Base-by-base conservation (phyloP, 2,329 filamentous ascomycete species). In the Stachybotrys chlorohalonatus region DNA sequence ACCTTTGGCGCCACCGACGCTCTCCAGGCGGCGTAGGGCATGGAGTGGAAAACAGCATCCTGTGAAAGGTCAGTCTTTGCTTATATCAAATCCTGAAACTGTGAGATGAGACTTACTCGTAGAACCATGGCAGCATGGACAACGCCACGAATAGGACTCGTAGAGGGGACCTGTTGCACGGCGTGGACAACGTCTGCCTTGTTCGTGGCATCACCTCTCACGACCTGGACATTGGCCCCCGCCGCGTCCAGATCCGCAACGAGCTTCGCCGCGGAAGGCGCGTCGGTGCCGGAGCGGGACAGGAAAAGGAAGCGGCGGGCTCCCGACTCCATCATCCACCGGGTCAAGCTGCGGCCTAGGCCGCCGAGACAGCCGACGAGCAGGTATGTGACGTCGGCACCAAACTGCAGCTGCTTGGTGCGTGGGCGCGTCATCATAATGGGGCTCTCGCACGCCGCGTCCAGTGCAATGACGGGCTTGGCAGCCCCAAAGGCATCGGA, bases 1-100 rank as follows among this genome's bases (percentile, higher is more conserved):
- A 70, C 60, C 56, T 71, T 72, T 24, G 69, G 67, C n/a, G 52
- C 53, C 1, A 69, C 46, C 1, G 62, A 59, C 30, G 55, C 57
- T 16, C 58, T 56, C 47, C 67, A 57, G 16, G 57, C 55, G 16
- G 63, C 55, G 9, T 61, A 58, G 49, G 54, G 56, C 63, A 62
- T 64, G 48, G 64, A 60, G 4, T 53, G 51, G 51, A 73, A 63
- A 1, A 64, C 55, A 47, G 46, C 56, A 52, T 75, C 71, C 7
- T 60, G 16, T 6, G 16, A 3, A 36, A 15, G 1, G 17, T 36
- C 31, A 31, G 75, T 62, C 6, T 24, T 24, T 24, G 24, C 24
- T 24, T 73, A 66, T 69, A 15, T 24, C 11, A 49, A 49, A 9
- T 4, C 8, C 7, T 30, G 39, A 15, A 39, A 42, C 6, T 11